Conservation (phyloP, 495 filamentous ascomycete genomes). For the Neurospora sp. region DNA sequence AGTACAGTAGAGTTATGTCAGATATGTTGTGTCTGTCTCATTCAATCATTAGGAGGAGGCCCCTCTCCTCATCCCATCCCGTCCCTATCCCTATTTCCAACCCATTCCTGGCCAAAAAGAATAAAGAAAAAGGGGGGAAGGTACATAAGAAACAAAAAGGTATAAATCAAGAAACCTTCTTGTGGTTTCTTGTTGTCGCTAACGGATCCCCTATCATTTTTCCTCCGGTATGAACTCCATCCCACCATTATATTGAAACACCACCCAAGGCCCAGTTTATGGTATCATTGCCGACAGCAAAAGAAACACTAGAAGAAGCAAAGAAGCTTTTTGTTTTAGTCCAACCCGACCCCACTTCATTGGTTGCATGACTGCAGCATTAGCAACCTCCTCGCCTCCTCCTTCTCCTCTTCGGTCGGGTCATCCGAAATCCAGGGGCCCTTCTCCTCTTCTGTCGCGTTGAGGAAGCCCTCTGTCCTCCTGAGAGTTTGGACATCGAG, state of each 20-base stretch:
- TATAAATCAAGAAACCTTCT: background rate
- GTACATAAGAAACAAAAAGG: background rate
- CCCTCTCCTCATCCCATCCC: background rate
- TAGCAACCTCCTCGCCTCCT: constrained; percentile 5
- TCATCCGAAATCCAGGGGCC: constrained; percentile 61
- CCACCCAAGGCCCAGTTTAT: background rate
- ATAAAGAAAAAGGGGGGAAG: background rate
- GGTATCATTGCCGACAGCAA: background rate
- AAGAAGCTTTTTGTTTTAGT: background rate
- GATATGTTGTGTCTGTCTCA: background rate
- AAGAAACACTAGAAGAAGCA: background rate
- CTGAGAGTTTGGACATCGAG: constrained; percentile 85
- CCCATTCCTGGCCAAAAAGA: constrained; percentile 1
- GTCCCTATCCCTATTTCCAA: background rate
- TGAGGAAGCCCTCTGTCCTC: constrained; percentile 70
- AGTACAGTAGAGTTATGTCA: background rate
- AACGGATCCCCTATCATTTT: background rate
- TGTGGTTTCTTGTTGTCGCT: background rate
- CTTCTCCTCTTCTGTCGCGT: constrained; percentile 71
- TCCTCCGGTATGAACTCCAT: background rate
- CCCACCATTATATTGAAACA: background rate
- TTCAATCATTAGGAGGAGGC: background rate
- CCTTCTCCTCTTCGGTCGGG: constrained; percentile 36
- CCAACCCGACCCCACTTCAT: background rate
- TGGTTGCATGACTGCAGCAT: background rate